Evolutionary conservation across 2,329 filamentous ascomycete genomes (phyloP).

Genomic region (Fusarium floridanum): DNA sequence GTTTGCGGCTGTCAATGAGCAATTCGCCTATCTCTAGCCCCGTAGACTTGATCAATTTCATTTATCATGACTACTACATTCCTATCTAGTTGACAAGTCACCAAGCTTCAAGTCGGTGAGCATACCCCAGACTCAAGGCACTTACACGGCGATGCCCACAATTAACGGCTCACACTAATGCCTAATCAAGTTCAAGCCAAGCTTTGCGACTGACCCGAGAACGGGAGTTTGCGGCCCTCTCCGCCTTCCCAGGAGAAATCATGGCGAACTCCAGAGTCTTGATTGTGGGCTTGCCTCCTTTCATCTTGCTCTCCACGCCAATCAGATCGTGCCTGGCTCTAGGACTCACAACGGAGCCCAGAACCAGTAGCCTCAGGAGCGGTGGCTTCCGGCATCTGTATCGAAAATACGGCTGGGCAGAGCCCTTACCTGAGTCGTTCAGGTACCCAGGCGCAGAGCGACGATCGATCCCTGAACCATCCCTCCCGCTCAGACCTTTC

Average conservation of each 20-base stretch:
- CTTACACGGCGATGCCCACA: conserved; percentile 4
- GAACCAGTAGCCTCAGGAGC: background rate
- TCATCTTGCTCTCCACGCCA: background rate
- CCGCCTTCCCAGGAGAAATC: background rate
- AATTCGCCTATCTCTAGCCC: background rate
- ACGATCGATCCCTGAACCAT: conserved; percentile 20
- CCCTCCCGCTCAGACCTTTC: conserved; percentile 22
- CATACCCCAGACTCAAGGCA: background rate
- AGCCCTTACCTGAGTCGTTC: background rate
- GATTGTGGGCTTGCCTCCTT: background rate
- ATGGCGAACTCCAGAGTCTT: background rate
- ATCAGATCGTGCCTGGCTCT: background rate
- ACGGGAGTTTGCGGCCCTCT: conserved; percentile 2
- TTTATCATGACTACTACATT: background rate
- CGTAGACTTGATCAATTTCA: background rate
- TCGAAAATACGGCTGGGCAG: background rate
- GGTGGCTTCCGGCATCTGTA: background rate
- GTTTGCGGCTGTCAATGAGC: background rate
- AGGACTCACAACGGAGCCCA: background rate
- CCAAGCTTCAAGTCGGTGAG: conserved; percentile 11
- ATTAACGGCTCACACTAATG: background rate
- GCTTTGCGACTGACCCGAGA: background rate
- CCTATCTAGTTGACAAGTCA: background rate
- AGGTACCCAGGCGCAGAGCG: conserved; percentile 6
- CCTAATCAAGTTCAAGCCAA: background rate